A percentile compares a stretch with the other conserved stretches of the same genome.
Conservation (phyloP, 192 early-diverging fungal species). For the Linnemannia elongata region DNA sequence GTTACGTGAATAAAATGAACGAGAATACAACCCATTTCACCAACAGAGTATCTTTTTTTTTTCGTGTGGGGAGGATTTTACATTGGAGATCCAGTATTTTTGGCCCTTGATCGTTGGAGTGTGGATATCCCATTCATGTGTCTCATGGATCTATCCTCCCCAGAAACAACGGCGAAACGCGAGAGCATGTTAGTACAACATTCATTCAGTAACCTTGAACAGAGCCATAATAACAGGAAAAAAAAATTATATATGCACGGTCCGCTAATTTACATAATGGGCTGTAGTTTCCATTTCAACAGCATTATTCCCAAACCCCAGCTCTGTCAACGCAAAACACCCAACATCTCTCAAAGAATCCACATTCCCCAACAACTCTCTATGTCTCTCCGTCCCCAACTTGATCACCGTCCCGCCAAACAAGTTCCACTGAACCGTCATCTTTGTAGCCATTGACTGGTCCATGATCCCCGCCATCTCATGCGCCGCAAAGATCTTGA, state of each 20-base stretch:
- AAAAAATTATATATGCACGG: neutral
- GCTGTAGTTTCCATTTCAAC: slow-evolving; percentile 83
- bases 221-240: neutral
- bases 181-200: neutral
- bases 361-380: slow-evolving; percentile 65
- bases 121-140: slow-evolving; percentile 76
- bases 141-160: slow-evolving; percentile 57
- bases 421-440: slow-evolving; percentile 38
- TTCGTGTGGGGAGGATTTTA: neutral
- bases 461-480: slow-evolving; percentile 80
- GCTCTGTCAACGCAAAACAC: slow-evolving; percentile 81
- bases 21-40: no score
- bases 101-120: slow-evolving; percentile 74
- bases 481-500: slow-evolving; percentile 74
- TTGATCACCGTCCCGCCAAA: slow-evolving; percentile 69
- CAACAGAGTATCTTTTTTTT: no score
- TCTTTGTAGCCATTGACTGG: slow-evolving; percentile 73
- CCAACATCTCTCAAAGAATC: slow-evolving; percentile 72
- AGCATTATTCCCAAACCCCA: slow-evolving; percentile 85
- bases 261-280: slow-evolving; percentile 50
- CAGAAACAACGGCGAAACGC: neutral
- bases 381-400: slow-evolving; percentile 78
- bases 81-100: slow-evolving; percentile 88
- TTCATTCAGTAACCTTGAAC: neutral
- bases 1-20: neutral